Conservation (phyloP, 345 rosid genomes). For the Sonneratia alba region DNA sequence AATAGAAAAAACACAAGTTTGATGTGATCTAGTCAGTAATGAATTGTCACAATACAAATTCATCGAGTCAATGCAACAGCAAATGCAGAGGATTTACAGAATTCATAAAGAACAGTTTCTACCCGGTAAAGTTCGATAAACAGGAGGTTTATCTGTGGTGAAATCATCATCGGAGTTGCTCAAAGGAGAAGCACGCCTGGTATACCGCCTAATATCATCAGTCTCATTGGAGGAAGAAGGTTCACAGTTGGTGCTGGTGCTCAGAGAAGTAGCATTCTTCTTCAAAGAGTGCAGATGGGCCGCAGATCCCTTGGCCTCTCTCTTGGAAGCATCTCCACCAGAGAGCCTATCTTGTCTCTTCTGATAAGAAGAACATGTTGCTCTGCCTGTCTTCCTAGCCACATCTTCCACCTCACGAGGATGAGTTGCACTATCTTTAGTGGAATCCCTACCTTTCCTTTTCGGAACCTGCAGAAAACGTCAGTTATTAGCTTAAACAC, state of each 20-base stretch:
- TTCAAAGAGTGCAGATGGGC: constrained; percentile 20
- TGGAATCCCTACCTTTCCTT: constrained; percentile 65
- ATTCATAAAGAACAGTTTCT: constrained; percentile 2
- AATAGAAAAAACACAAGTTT: background rate
- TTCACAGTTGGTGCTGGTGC: constrained; percentile 62
- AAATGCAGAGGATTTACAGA: background rate
- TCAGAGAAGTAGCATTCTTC: constrained; percentile 35
- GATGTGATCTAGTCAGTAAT: background rate
- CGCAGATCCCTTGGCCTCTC: constrained; percentile 44
- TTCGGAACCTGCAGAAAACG: constrained; percentile 16
- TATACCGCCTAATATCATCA: constrained; percentile 50
- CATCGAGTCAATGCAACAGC: background rate
- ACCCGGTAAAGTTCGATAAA: constrained; percentile 81
- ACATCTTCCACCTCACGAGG: constrained; percentile 52
- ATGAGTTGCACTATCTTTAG: constrained; percentile 39
- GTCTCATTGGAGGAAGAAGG: constrained; percentile 71
- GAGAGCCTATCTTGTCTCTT: constrained; percentile 42
- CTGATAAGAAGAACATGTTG: constrained; percentile 51
- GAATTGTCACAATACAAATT: background rate
- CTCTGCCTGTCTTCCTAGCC: constrained; percentile 42
- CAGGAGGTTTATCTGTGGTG: constrained; percentile 36
- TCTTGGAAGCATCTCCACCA: constrained; percentile 31
- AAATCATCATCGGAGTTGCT: constrained; percentile 56
- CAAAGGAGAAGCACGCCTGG: constrained; percentile 49
- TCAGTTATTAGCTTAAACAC: background rate